Base-by-base conservation (phyloP, 352 stramenopile genomes). In the Saprolegnia diclina region DNA sequence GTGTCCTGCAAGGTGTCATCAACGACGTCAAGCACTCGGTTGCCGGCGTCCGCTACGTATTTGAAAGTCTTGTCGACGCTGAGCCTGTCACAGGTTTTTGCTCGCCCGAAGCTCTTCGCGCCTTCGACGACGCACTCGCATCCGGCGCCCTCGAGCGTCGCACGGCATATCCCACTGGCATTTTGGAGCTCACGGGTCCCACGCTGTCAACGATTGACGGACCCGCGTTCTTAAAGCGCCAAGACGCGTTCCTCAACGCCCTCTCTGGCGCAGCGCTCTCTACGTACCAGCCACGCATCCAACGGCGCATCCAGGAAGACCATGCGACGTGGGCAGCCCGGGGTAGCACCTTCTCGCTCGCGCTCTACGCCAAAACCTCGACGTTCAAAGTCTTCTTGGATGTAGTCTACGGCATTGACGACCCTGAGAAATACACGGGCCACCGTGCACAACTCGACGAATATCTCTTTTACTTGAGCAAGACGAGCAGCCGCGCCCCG, bases 241-340 rank as follows among this genome's bases (percentile, higher is more conserved):
- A 68, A 26, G 45, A 10, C 38, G 62, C 62, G 3, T 46, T 68
- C 6, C n/a, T 38, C 19, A 48, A 59, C 11, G 62, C 62, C n/a
- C 50, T 68, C 50, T 21, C 24, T 4, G 22, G n/a, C 18, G 0
- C 19, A 2, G 24, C 44, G 24, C 35, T 56, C 32, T 4, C 5
- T 22, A 11, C 7, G 32, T 67, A 67, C 48, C 14, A 22, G 48
- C 40, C 61, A 18, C 18, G 22, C 13, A 26, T 67, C 18, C 45
- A 29, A 16, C 11, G 18, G 1, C 56, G 56, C 56, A 38, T 67
- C 16, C 44, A 67, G 24, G 26, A n/a, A n/a, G 53, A 63, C 21
- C 63, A 69, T 38, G 26, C 18, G 18, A 37, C 10, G 16, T 66
- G 59, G 59, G 59, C 40, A 29, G 59, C 59, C 4, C 59, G 59